These are phyloP conservation scores for Metarhizium robertsii DNA, from an alignment of 2,329 filamentous ascomycete genomes.

Conservation along the genomic window DNA sequence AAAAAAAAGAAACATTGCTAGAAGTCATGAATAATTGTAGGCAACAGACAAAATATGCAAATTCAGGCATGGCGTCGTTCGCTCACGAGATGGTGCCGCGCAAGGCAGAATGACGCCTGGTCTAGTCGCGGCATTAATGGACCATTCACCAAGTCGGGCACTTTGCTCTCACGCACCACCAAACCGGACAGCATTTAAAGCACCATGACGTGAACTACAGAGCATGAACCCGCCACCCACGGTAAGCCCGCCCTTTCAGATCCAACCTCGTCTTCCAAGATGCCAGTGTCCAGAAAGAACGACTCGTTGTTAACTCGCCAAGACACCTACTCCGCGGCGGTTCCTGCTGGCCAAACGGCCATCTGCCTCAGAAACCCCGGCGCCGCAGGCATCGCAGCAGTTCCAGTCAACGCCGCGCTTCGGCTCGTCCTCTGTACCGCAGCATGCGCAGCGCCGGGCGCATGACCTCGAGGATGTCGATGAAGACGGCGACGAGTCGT, in stretches of 20 bases:
- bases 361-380: constrained; percentile 22
- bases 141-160: neutral
- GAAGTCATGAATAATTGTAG: no score
- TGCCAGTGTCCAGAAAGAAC: neutral
- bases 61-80: no score
- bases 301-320: neutral
- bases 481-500: constrained; percentile 11
- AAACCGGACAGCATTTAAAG: neutral
- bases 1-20: no score
- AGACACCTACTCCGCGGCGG: constrained; percentile 30
- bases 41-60: no score
- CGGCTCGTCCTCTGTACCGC: constrained; percentile 21
- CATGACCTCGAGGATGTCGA: constrained; percentile 25
- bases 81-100: no score
- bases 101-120: neutral
- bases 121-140: neutral
- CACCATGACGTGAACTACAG: neutral
- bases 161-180: no score
- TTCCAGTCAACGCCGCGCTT: constrained; percentile 32
- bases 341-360: constrained; percentile 27
- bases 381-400: constrained; percentile 17
- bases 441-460: constrained; percentile 17
- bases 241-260: neutral
- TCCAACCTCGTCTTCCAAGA: neutral
- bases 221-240: neutral